These are phyloP conservation scores for Hypoxylon sp. DNA, from an alignment of 2,329 filamentous ascomycete genomes.

Conservation along the genomic window DNA sequence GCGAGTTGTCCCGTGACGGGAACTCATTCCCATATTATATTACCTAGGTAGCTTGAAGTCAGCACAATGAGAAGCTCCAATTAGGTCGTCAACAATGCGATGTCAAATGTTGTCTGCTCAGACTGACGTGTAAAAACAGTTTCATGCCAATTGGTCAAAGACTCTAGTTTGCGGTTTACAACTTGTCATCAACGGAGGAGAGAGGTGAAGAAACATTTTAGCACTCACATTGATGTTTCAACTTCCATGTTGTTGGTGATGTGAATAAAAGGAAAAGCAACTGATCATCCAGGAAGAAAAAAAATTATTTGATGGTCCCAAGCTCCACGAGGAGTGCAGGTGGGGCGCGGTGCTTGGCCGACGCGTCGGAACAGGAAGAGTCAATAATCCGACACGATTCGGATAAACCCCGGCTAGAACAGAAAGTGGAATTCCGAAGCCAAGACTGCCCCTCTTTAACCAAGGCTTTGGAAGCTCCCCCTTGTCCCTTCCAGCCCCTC, in stretches of 20 bases:
- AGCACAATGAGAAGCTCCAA: conserved; percentile 44
- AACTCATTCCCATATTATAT: conserved; percentile 8
- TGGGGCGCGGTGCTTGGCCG: conserved; percentile 26
- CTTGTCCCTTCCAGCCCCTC: conserved; percentile 36
- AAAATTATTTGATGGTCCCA: conserved; percentile 34
- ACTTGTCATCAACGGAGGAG: conserved; percentile 76
- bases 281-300: conserved; percentile 27
- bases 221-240: conserved; percentile 40
- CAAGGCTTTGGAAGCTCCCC: conserved; percentile 17
- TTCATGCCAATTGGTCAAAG: conserved; percentile 92
- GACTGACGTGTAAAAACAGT: conserved; percentile 94
- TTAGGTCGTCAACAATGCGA: conserved; percentile 15
- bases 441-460: conserved; percentile 23
- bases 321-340: conserved; percentile 30
- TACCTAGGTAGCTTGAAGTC: conserved; percentile 37
- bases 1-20: not conserved
- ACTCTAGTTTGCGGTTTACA: conserved; percentile 89
- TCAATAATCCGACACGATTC: conserved; percentile 20
- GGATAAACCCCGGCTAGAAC: conserved; percentile 23
- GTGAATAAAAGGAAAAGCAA: conserved; percentile 24
- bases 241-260: conserved; percentile 7
- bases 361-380: conserved; percentile 26
- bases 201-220: not conserved
- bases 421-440: conserved; percentile 3
- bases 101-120: conserved; percentile 66